phyloP scores from a whole-genome alignment of 2,329 filamentous ascomycete species.

The Pyrenophora tritici-repentis region DNA sequence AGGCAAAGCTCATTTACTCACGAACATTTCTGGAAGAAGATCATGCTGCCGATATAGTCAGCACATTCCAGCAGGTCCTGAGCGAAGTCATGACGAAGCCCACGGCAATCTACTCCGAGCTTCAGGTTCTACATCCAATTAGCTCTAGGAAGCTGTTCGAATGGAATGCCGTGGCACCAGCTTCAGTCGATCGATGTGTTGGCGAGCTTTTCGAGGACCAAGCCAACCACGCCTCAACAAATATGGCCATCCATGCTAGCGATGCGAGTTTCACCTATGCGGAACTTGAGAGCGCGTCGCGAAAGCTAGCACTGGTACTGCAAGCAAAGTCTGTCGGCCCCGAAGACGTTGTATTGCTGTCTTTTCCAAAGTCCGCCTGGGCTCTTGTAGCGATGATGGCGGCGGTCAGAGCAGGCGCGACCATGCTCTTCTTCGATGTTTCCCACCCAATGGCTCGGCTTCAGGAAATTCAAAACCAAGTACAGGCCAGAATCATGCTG shows the following conservation, averaged over 20 bases:
- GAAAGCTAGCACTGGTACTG: not conserved
- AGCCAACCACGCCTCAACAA: not conserved
- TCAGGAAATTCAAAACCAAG: not conserved
- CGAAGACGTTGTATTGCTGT: not conserved
- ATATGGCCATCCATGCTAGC: not conserved
- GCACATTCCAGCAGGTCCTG: not conserved
- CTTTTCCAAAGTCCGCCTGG: slow-evolving; percentile 1
- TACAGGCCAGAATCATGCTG: not conserved
- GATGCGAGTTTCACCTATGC: not conserved
- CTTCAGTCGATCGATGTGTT: slow-evolving; percentile 1
- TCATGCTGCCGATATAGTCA: not conserved
- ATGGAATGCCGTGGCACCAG: not conserved
- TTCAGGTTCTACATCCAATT: not conserved
- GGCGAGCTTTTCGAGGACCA: not conserved
- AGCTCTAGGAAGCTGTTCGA: not conserved
- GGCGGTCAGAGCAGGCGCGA: slow-evolving; percentile 1
- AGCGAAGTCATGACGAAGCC: not conserved
- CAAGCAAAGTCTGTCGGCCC: slow-evolving; percentile 1
- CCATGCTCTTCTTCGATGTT: slow-evolving; percentile 1
- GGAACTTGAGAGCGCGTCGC: not conserved
- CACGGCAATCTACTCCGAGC: not conserved
- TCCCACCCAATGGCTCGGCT: not conserved
- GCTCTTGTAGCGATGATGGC: slow-evolving; percentile 1
- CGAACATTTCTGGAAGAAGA: not conserved
- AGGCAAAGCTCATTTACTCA: not conserved